phyloP scores from a whole-genome alignment of 352 stramenopile genomes.

The Phytophthora cryptogea region DNA sequence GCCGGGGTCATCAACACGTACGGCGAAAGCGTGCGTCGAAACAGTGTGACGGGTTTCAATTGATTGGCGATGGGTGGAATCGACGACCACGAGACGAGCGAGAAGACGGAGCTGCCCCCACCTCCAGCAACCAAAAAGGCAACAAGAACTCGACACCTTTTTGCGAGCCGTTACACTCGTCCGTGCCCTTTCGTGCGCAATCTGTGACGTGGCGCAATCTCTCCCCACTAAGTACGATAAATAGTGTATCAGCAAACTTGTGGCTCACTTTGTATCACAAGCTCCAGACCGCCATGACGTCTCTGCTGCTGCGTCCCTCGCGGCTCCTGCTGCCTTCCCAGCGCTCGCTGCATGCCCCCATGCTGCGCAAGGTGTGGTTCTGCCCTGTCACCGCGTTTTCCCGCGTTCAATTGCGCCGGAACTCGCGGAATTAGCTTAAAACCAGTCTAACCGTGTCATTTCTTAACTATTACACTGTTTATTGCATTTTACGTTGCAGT shows the following conservation, averaged over 20 bases:
- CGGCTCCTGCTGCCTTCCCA: slow-evolving; percentile 27
- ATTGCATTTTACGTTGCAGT: slow-evolving; percentile 5
- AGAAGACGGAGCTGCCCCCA: background rate
- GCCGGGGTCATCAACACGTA: slow-evolving; percentile 31
- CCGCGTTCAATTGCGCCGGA: background rate
- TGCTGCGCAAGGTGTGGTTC: slow-evolving; percentile 21
- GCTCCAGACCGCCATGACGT: slow-evolving; percentile 17
- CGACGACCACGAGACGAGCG: background rate
- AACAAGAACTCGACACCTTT: background rate
- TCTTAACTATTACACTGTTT: slow-evolving; percentile 1
- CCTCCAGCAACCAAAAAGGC: background rate
- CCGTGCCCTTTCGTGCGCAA: slow-evolving; percentile 7
- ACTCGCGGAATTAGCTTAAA: background rate
- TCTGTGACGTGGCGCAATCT: slow-evolving; percentile 12
- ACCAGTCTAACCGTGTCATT: background rate
- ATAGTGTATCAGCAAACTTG: background rate
- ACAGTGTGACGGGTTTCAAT: slow-evolving; percentile 17
- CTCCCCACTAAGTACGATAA: background rate
- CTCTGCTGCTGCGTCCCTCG: slow-evolving; percentile 25
- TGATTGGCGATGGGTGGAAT: background rate
- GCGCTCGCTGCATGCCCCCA: slow-evolving; percentile 2
- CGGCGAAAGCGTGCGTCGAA: slow-evolving; percentile 26
- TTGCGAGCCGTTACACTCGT: background rate
- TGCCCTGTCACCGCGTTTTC: background rate
- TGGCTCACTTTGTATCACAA: slow-evolving; percentile 7